These are phyloP conservation scores for Blepharisma stoltei DNA, from an alignment of 73 alveolate species.

Conservation along the genomic window DNA sequence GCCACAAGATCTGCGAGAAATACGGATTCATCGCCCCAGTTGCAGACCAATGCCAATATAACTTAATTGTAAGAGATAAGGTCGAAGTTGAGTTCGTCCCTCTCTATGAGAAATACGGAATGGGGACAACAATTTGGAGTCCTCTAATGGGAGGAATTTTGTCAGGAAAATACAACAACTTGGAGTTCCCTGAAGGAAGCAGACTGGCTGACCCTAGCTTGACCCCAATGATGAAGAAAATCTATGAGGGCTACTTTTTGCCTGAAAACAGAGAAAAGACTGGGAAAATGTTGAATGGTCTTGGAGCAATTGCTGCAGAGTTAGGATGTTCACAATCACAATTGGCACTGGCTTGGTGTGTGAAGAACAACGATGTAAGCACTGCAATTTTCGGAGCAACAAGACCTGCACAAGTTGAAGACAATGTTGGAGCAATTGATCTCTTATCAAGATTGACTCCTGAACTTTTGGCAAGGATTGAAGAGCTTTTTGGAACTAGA, in stretches of 20 bases:
- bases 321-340: slow-evolving; percentile 37
- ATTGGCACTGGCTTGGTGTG: slow-evolving; percentile 46
- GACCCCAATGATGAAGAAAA: background rate
- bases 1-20: slow-evolving; percentile 64
- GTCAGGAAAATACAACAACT: slow-evolving; percentile 94
- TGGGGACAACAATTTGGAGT: slow-evolving; percentile 90
- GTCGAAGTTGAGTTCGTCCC: slow-evolving; percentile 82
- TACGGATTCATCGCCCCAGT: slow-evolving; percentile 77
- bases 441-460: slow-evolving; percentile 21
- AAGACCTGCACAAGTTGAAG: slow-evolving; percentile 27
- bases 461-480: slow-evolving; percentile 29
- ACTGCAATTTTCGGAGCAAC: slow-evolving; percentile 34
- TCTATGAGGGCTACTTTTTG: background rate
- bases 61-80: slow-evolving; percentile 77
- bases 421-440: slow-evolving; percentile 37
- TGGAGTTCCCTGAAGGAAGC: slow-evolving; percentile 72
- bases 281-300: slow-evolving; percentile 30
- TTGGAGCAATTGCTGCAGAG: slow-evolving; percentile 37
- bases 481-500: slow-evolving; percentile 26
- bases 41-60: slow-evolving; percentile 91
- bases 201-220: slow-evolving; percentile 28
- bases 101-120: slow-evolving; percentile 61
- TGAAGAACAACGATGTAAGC: slow-evolving; percentile 38
- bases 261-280: slow-evolving; percentile 30
- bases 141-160: slow-evolving; percentile 91